A percentile compares a stretch with the other conserved stretches of the same genome.
Conservation (phyloP, 441 rosid species). For the Metrosideros polymorpha region DNA sequence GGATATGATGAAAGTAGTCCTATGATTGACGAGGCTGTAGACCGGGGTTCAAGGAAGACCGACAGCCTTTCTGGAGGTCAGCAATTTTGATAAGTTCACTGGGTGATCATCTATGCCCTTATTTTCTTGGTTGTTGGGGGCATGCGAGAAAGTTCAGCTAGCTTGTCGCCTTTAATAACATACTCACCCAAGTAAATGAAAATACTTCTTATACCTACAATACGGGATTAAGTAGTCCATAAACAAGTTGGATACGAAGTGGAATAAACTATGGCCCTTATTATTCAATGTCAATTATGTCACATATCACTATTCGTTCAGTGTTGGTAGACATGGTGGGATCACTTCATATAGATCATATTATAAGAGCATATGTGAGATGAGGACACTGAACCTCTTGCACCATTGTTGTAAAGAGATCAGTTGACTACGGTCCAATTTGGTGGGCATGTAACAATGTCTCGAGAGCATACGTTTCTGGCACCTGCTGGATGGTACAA, state of each 20-base stretch:
- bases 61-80: neutral
- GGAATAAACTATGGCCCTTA: neutral
- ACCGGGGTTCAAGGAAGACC: neutral
- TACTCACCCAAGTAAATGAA: neutral
- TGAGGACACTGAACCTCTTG: neutral
- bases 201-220: neutral
- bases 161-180: neutral
- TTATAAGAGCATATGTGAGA: neutral
- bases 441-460: neutral
- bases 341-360: neutral
- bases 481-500: neutral
- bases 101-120: neutral
- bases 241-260: neutral
- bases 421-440: neutral
- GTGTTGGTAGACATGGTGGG: neutral
- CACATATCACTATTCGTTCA: neutral
- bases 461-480: neutral
- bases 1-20: neutral
- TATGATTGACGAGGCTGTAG: constrained; percentile 4
- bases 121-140: neutral
- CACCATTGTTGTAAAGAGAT: neutral
- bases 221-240: neutral
- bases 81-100: neutral
- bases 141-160: neutral
- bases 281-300: neutral